A percentile compares a stretch with the other conserved stretches of the same genome.
Conservation (phyloP, 2,329 filamentous ascomycete species). For the Malbranchea cinnamomea region DNA sequence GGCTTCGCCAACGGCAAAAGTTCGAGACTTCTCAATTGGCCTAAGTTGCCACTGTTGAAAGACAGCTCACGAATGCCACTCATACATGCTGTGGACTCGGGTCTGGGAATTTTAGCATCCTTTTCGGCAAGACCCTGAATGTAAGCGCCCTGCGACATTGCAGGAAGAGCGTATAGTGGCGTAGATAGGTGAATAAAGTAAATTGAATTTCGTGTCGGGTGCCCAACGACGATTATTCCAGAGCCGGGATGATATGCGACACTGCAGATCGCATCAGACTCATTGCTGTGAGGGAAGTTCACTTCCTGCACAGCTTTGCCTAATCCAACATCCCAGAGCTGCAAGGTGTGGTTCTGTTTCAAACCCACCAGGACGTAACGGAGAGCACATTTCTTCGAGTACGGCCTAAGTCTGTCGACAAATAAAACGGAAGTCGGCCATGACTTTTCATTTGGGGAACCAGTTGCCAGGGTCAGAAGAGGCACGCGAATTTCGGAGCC, state of each 20-base stretch:
- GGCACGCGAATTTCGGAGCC: slow-evolving; percentile 66
- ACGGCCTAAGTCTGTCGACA: slow-evolving; percentile 89
- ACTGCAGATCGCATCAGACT: slow-evolving; percentile 95
- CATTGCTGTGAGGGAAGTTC: slow-evolving; percentile 87
- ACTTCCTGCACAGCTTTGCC: slow-evolving; percentile 94
- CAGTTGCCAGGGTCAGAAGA: slow-evolving; percentile 72
- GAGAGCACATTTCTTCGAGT: slow-evolving; percentile 74
- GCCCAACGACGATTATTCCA: slow-evolving; percentile 86
- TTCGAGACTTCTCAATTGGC: slow-evolving; percentile 75
- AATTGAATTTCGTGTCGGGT: slow-evolving; percentile 91
- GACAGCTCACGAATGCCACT: slow-evolving; percentile 94
- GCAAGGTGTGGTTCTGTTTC: slow-evolving; percentile 97
- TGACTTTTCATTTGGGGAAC: slow-evolving; percentile 77
- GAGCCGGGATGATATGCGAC: slow-evolving; percentile 85
- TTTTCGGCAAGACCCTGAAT: slow-evolving; percentile 62
- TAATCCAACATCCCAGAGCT: slow-evolving; percentile 93
- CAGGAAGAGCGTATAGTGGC: slow-evolving; percentile 70
- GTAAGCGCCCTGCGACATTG: slow-evolving; percentile 76
- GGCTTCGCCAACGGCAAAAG: slow-evolving; percentile 55
- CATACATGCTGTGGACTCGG: slow-evolving; percentile 92
- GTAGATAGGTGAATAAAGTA: slow-evolving; percentile 95
- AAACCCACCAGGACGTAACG: slow-evolving; percentile 94
- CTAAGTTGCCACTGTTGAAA: slow-evolving; percentile 71
- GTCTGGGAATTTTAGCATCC: slow-evolving; percentile 59
- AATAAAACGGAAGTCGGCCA: slow-evolving; percentile 94